Evolutionary conservation across 176 grass and related monocot genomes (phyloP).

Genomic region (Oryza meyeriana): DNA sequence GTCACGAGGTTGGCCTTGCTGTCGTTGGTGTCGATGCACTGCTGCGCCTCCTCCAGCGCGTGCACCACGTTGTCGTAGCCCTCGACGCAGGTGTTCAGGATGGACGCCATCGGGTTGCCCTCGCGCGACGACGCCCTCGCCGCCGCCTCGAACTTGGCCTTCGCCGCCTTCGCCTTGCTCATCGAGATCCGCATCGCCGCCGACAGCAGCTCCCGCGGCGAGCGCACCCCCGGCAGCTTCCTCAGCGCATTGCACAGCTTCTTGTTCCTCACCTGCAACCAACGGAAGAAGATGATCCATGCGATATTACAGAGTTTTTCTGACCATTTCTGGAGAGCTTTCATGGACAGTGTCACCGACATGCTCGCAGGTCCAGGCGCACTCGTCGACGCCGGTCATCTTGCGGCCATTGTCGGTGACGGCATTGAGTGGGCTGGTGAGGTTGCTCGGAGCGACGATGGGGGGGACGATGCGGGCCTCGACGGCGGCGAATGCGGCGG

Average conservation of each 20-base stretch:
- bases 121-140: background rate
- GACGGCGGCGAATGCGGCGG: background rate
- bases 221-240: slow-evolving; percentile 12
- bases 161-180: background rate
- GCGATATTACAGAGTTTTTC: too few species aligned
- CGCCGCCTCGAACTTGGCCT: background rate
- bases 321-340: background rate
- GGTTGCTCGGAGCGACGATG: background rate
- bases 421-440: background rate
- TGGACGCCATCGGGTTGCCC: slow-evolving; percentile 20
- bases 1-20: background rate
- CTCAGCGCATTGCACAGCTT: slow-evolving; percentile 24
- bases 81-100: background rate
- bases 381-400: background rate
- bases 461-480: background rate
- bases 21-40: background rate
- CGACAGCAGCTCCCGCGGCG: slow-evolving; percentile 11
- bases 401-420: background rate
- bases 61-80: slow-evolving; percentile 19
- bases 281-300: too few species aligned
- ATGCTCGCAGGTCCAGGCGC: slow-evolving; percentile 8
- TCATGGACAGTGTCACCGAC: background rate
- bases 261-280: slow-evolving; percentile 27
- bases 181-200: slow-evolving; percentile 7
- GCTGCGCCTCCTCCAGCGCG: slow-evolving; percentile 15